Base-by-base conservation (phyloP, 2,329 filamentous ascomycete species). In the Amphichorda felina region DNA sequence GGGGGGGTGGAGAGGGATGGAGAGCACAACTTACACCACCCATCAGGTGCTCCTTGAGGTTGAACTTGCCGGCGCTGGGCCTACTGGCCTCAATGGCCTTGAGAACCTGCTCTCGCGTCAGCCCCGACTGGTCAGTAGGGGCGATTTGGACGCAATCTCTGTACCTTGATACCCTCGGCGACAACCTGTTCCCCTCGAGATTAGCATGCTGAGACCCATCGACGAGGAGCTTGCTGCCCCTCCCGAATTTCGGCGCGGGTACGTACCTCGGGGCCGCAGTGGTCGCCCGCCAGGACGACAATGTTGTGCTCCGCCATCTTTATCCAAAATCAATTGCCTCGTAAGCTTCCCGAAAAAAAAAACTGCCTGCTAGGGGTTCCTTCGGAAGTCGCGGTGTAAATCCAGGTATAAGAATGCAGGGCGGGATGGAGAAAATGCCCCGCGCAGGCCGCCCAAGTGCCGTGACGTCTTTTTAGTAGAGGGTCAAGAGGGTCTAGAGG, bases 1-100 rank as follows among this genome's bases (percentile, higher is more conserved):
- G 31, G 7, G 6, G 6, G 18, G 31, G 19, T 3, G n/a, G 18
- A 33, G 15, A n/a, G n/a, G 27, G 27, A 16, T 14, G 27, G 27
- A 13, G n/a, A n/a, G n/a, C n/a, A n/a, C n/a, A 19, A 74, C 82
- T 64, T 72, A 91, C 87, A 50, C 88, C 88, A 50, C 88, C 88
- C 38, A 95, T 73, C 42, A 91, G 69, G 56, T 94, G 85, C 39
- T 93, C 75, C 57, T 94, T 75, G 50, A 94, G 80, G 57, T 91
- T 85, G 66, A 95, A 93, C 49, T 79, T 78, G 54, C 63, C 66
- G 42, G 82, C 70, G 47, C 79, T 72, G 42, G 77, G 70, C 52
- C 75, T 77, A 48, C 66, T 62, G 48, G 76, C 72, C 63, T 93
- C 82, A 41, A 94, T 67, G 8, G 80, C 71, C 51, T 80, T 81